Percentiles rank a stretch among this genome's conserved stretches.
These are phyloP conservation scores for Eucalyptus marginata DNA, from an alignment of 345 rosid genomes.

Conservation along the genomic window DNA sequence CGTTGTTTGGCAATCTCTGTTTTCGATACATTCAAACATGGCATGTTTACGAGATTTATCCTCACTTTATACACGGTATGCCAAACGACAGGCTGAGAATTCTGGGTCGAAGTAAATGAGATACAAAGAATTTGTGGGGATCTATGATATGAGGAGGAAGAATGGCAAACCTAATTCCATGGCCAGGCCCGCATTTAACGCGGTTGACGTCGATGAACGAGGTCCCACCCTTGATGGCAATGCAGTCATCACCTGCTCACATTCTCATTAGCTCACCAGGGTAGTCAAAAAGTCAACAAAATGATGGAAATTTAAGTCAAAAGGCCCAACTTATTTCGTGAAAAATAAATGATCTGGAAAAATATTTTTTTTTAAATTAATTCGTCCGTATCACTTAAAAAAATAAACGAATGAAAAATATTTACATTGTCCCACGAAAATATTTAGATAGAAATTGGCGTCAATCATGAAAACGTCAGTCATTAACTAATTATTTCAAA, in stretches of 20 bases:
- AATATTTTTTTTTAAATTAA: background rate
- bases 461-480: rapidly evolving
- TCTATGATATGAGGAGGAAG: background rate
- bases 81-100: background rate
- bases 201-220: background rate
- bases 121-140: background rate
- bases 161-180: constrained; percentile 15
- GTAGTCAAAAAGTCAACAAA: background rate
- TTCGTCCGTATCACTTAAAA: rapidly evolving
- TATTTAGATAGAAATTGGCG: background rate
- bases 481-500: background rate
- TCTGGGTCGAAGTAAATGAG: background rate
- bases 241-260: constrained; percentile 21
- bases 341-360: rapidly evolving
- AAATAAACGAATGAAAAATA: rapidly evolving
- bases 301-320: background rate
- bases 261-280: background rate
- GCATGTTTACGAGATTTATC: background rate
- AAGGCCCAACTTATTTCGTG: rapidly evolving
- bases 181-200: constrained; percentile 16
- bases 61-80: background rate
- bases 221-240: background rate
- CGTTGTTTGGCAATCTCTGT: background rate
- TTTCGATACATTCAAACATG: background rate
- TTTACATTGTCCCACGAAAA: rapidly evolving